Evolutionary conservation across 345 rosid genomes (phyloP).

Genomic region (Eucalyptus caleyi): DNA sequence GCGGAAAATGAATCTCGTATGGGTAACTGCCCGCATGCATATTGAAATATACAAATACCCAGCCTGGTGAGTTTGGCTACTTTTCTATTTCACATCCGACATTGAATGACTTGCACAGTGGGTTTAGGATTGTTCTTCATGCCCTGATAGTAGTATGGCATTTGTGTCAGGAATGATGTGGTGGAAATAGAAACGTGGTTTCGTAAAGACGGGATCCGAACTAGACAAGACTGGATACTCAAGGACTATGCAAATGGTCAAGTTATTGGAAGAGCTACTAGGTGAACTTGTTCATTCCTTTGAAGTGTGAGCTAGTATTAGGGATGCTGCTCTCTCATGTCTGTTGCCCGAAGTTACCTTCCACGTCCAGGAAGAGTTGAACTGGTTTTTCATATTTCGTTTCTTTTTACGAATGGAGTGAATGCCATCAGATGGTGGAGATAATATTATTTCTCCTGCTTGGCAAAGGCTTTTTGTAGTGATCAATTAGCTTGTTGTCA

Average conservation of each 20-base stretch:
- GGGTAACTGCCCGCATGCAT: too few species aligned
- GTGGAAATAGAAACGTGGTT: conserved; percentile 96
- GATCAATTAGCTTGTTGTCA: too few species aligned
- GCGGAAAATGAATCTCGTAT: too few species aligned
- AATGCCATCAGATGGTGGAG: background rate
- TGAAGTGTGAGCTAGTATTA: background rate
- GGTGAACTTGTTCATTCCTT: conserved; percentile 21
- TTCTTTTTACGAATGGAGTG: background rate
- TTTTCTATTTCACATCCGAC: too few species aligned
- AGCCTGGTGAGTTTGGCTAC: too few species aligned
- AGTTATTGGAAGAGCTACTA: conserved; percentile 89
- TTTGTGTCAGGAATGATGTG: conserved; percentile 70
- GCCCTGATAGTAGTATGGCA: background rate
- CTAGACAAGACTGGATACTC: conserved; percentile 89
- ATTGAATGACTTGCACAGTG: background rate
- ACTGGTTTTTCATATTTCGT: background rate
- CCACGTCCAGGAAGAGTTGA: background rate
- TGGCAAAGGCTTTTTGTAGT: too few species aligned
- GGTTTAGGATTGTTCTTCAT: background rate
- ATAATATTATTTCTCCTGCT: too few species aligned
- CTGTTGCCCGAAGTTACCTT: background rate
- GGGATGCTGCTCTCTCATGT: background rate
- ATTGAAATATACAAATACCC: too few species aligned
- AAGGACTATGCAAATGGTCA: conserved; percentile 54
- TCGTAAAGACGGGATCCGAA: conserved; percentile 84